These are phyloP conservation scores for Zarea fungicola DNA, from an alignment of 2,329 filamentous ascomycete species.

Conservation along the genomic window DNA sequence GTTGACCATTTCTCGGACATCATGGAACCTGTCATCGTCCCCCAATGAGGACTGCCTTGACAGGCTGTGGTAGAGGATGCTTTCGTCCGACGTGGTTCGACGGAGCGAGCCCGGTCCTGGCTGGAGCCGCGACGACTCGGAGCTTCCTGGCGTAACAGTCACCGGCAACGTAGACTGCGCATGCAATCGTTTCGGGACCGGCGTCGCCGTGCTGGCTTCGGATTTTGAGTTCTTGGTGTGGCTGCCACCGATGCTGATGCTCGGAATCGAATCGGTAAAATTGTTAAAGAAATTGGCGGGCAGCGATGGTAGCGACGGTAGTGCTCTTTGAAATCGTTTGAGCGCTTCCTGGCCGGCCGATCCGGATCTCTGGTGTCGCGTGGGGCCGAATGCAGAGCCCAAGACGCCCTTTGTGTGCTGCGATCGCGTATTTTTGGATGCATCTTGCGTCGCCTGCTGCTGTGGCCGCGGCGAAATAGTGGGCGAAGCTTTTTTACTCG, in stretches of 20 bases:
- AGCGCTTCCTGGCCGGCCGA: constrained; percentile 54
- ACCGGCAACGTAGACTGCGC: background rate
- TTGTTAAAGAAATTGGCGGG: constrained; percentile 21
- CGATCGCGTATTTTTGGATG: constrained; percentile 1
- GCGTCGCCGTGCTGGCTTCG: background rate
- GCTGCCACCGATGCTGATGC: constrained; percentile 17
- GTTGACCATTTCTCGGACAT: constrained; percentile 81
- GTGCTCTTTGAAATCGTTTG: constrained; percentile 50
- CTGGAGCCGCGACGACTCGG: background rate
- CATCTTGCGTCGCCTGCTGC: background rate
- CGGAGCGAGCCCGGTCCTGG: constrained; percentile 24
- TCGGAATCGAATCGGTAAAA: constrained; percentile 16
- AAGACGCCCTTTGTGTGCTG: constrained; percentile 29
- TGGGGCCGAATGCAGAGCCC: constrained; percentile 41
- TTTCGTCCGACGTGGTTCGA: constrained; percentile 56
- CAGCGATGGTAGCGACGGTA: constrained; percentile 47
- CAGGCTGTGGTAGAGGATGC: constrained; percentile 67
- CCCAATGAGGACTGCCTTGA: constrained; percentile 79
- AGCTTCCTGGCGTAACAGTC: background rate
- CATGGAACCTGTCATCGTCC: constrained; percentile 73
- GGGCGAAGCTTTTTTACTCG: background rate
- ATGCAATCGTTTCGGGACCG: background rate
- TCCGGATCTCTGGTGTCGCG: constrained; percentile 44
- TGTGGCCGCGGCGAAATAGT: background rate
- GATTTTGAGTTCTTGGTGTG: constrained; percentile 14